phyloP scores from a whole-genome alignment of 2,329 filamentous ascomycete species.

The Karstenula rhodostoma region DNA sequence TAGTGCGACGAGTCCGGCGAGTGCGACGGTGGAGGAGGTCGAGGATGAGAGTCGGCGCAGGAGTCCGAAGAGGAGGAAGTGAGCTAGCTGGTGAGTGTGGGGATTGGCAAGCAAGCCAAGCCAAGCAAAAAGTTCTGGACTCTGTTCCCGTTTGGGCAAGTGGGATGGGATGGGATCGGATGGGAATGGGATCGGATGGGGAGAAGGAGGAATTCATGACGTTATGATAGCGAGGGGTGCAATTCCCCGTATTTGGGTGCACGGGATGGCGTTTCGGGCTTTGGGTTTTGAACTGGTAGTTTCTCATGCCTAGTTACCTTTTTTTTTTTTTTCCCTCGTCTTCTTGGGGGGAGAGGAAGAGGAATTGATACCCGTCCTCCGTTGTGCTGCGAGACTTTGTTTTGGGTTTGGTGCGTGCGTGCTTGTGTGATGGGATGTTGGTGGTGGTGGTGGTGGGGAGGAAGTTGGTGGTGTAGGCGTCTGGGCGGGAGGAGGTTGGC shows the following conservation, averaged over 20 bases:
- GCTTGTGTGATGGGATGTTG: not conserved
- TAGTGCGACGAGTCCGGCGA: constrained; percentile 47
- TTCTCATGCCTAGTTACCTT: no score
- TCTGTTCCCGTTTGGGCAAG: not conserved
- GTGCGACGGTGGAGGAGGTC: constrained; percentile 46
- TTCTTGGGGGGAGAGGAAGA: not conserved
- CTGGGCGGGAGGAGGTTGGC: no score
- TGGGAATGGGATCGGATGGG: not conserved
- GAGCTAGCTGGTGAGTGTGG: not conserved
- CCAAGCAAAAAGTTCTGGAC: not conserved
- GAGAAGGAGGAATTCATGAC: constrained; percentile 3
- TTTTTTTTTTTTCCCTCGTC: no score
- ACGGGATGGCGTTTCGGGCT: not conserved
- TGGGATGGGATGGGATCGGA: not conserved
- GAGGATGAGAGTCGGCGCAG: constrained; percentile 41
- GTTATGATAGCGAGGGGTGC: constrained; percentile 5
- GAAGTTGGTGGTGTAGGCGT: no score
- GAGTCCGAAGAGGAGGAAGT: constrained; percentile 43
- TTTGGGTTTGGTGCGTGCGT: not conserved
- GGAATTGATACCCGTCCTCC: not conserved
- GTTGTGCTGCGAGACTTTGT: not conserved
- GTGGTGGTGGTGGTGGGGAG: not conserved
- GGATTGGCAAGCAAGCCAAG: no score
- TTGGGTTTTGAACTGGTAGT: no score
- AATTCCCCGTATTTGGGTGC: no score